Evolutionary conservation across 352 stramenopile genomes (phyloP).

Genomic region (Globisporangium perplexum): DNA sequence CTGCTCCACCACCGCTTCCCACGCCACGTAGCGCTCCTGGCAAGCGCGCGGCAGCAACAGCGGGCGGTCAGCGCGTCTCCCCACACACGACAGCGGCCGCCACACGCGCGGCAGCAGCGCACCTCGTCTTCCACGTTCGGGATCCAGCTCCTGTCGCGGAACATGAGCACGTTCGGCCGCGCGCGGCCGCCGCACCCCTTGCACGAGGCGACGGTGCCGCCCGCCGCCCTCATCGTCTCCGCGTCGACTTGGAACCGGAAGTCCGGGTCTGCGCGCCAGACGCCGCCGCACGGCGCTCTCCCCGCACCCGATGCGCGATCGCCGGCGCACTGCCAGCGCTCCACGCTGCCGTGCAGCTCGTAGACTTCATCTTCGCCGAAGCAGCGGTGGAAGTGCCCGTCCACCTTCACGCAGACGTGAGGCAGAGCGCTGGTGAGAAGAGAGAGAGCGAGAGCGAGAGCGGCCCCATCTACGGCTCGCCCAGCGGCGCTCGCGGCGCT

Average conservation of each 20-base stretch:
- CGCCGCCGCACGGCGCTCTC: constrained; percentile 31
- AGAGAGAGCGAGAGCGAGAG: neutral
- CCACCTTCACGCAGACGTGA: constrained; percentile 40
- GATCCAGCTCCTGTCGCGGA: constrained; percentile 84
- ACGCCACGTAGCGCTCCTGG: constrained; percentile 66
- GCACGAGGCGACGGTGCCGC: constrained; percentile 31
- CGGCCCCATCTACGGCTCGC: neutral
- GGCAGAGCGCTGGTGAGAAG: neutral
- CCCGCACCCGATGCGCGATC: constrained; percentile 21
- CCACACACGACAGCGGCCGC: too few species aligned
- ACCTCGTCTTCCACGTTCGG: constrained; percentile 67
- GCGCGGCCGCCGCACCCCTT: constrained; percentile 50
- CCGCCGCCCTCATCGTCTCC: constrained; percentile 55
- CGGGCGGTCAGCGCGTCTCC: neutral
- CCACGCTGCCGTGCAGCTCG: constrained; percentile 85
- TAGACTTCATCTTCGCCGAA: constrained; percentile 79
- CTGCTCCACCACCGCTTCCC: constrained; percentile 74
- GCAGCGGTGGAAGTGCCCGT: constrained; percentile 80
- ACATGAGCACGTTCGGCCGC: constrained; percentile 90
- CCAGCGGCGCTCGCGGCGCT: neutral
- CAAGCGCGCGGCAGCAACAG: neutral
- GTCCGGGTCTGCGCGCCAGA: constrained; percentile 48
- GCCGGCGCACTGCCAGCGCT: constrained; percentile 71
- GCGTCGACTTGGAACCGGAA: constrained; percentile 63
- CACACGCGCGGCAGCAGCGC: too few species aligned